These are phyloP conservation scores for Thielaviopsis musarum DNA, from an alignment of 2,329 filamentous ascomycete genomes.

Conservation along the genomic window DNA sequence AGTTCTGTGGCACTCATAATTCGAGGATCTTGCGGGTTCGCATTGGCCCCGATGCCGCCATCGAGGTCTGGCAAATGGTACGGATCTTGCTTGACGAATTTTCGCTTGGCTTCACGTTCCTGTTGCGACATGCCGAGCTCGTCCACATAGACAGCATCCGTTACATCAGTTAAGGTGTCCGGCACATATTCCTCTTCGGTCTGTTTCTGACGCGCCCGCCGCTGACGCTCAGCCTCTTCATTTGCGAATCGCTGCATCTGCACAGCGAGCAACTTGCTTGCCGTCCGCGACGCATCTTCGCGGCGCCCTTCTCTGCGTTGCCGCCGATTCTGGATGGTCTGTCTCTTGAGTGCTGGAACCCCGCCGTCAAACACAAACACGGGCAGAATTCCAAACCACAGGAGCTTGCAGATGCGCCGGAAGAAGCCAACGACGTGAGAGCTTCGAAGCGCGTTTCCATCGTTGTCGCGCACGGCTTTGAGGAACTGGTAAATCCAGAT, in stretches of 20 bases:
- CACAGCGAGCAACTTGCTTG: conserved; percentile 76
- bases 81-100: conserved; percentile 80
- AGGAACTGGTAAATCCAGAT: conserved; percentile 99
- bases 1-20: conserved; percentile 94
- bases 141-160: conserved; percentile 74
- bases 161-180: conserved; percentile 28
- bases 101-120: conserved; percentile 56
- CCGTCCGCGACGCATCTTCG: conserved; percentile 84
- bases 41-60: conserved; percentile 67
- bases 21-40: conserved; percentile 74
- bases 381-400: conserved; percentile 90
- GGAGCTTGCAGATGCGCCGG: conserved; percentile 88
- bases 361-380: conserved; percentile 98
- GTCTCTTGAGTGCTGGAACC: conserved; percentile 74
- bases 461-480: conserved; percentile 95
- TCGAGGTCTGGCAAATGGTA: conserved; percentile 87
- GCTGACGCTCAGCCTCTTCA: conserved; percentile 58
- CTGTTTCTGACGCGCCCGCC: conserved; percentile 23
- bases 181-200: conserved; percentile 22
- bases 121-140: conserved; percentile 66
- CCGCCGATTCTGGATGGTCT: conserved; percentile 70
- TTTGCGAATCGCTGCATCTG: conserved; percentile 87
- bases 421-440: conserved; percentile 97
- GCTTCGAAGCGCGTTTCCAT: conserved; percentile 90
- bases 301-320: conserved; percentile 68